Evolutionary conservation across 768 basidiomycete genomes (phyloP), one percentile per base, ranked within the genome.

Genomic region (Kwoniella sp.): DNA sequence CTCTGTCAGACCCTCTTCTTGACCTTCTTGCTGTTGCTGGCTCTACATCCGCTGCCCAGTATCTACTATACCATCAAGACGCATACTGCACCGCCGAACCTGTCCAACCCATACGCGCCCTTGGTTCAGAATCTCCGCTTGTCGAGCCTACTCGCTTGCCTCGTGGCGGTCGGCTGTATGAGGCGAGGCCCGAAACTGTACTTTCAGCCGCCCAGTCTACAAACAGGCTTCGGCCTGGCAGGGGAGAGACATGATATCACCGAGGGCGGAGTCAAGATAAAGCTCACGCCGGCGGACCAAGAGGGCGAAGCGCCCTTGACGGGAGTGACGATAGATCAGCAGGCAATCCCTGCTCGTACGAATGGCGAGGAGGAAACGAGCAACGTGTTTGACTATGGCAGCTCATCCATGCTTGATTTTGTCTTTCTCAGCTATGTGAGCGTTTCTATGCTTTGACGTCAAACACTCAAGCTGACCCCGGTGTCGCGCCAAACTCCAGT

Each of bases 181-280:
- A 42, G 70, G 5, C 41, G 70, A 33, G 65, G 70, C 3, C 70
- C 70, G 11, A 50, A 61, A 42, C 19, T 65, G 36, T 63, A 56
- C 14, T 65, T 52, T 46, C 46, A 53, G 7, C 60, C 62, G 2
- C 53, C 56, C 11, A 59, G 58, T 17, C 8, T 63, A 33, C 43
- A 56, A 4, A 64, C 61, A 9, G 67, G 67, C 11, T 72, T 67
- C 37, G 70, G 67, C 6, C 23, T 69, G 26, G 56, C 56, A 22
- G 54, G 53, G 7, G 57, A 50, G 19, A 37, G 53, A 22, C 6
- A n/a, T 6, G n/a, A 19, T 9, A 29, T 44, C 27, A 7, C 38
- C 23, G 41, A 55, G 14, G 43, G 19, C 19, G 50, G 40, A 26
- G 50, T 51, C 0, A 31, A 31, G 22, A 51, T 51, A 32, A 51